These are phyloP conservation scores for Daldinia bambusicola DNA, from an alignment of 495 filamentous ascomycete genomes.

Conservation along the genomic window DNA sequence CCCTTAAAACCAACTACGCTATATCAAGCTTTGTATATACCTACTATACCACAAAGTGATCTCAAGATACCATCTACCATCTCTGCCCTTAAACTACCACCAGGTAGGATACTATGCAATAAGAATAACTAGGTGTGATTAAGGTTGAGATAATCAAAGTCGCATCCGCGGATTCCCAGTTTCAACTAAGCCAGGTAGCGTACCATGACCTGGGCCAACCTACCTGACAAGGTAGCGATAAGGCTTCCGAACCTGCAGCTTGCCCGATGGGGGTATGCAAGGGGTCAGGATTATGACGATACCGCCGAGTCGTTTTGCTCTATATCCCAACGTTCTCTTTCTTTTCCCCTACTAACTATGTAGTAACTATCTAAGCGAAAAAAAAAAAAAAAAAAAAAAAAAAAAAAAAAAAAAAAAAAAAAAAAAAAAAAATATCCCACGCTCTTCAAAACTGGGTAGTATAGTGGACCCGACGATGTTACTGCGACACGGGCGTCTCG, in stretches of 20 bases:
- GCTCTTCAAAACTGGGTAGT: constrained; percentile 14
- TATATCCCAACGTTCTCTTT: constrained; percentile 33
- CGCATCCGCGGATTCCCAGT: constrained; percentile 32
- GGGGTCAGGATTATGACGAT: constrained; percentile 30
- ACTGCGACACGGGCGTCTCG: constrained; percentile 25
- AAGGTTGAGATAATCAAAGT: constrained; percentile 34
- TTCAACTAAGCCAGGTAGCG: constrained; percentile 39
- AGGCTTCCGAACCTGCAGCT: constrained; percentile 41
- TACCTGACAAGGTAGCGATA: constrained; percentile 29
- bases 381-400: too few relatives aligned
- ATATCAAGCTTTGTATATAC: neutral
- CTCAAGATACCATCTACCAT: neutral
- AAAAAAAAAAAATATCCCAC: constrained; percentile 34
- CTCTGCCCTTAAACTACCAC: neutral
- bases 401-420: too few relatives aligned
- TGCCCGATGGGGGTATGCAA: constrained; percentile 37
- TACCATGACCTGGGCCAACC: constrained; percentile 15
- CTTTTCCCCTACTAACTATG: too few relatives aligned
- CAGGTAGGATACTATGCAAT: neutral
- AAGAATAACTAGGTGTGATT: constrained; percentile 15
- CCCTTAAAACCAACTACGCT: neutral
- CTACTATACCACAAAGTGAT: constrained; percentile 13
- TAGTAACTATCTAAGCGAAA: too few relatives aligned
- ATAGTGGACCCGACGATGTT: constrained; percentile 34
- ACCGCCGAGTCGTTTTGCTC: constrained; percentile 10